These are phyloP conservation scores for Alternaria atra DNA, from an alignment of 2,329 filamentous ascomycete species.

Conservation along the genomic window DNA sequence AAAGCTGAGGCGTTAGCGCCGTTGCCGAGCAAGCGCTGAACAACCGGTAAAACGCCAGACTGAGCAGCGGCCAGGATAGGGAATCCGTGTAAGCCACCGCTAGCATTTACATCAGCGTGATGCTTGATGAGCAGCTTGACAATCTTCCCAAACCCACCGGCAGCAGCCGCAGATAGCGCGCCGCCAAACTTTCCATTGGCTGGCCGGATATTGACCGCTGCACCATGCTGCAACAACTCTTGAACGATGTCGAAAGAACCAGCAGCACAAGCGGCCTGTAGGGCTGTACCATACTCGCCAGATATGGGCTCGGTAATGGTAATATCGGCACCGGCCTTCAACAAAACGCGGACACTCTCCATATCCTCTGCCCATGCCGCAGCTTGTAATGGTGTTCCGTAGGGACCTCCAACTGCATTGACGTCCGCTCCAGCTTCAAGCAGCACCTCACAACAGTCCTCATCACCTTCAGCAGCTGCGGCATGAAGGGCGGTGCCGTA, in stretches of 20 bases:
- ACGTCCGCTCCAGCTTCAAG: slow-evolving; percentile 30
- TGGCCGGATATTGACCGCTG: slow-evolving; percentile 26
- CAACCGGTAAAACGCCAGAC: slow-evolving; percentile 11
- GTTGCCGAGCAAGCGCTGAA: slow-evolving; percentile 24
- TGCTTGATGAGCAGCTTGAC: slow-evolving; percentile 24
- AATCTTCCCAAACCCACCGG: slow-evolving; percentile 13
- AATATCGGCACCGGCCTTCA: slow-evolving; percentile 26
- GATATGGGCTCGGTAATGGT: slow-evolving; percentile 16
- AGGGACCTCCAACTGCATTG: slow-evolving; percentile 25
- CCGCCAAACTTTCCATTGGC: slow-evolving; percentile 25
- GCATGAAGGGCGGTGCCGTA: slow-evolving; percentile 33
- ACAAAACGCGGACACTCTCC: slow-evolving; percentile 21
- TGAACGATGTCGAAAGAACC: slow-evolving; percentile 22
- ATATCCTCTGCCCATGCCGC: slow-evolving; percentile 25
- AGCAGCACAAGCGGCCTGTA: slow-evolving; percentile 32
- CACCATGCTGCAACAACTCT: slow-evolving; percentile 25
- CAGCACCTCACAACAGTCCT: slow-evolving; percentile 27
- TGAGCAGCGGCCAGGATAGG: slow-evolving; percentile 32
- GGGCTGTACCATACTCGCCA: slow-evolving; percentile 30
- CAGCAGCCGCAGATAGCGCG: slow-evolving; percentile 23
- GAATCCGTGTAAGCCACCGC: slow-evolving; percentile 25
- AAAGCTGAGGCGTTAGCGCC: slow-evolving; percentile 20
- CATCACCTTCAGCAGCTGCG: slow-evolving; percentile 25
- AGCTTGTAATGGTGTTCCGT: slow-evolving; percentile 30
- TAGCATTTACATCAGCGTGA: slow-evolving; percentile 28